Percentiles rank a stretch among this genome's conserved stretches.
These are phyloP conservation scores for Chrysoporthe austroafricana DNA, from an alignment of 2,329 filamentous ascomycete genomes.

Conservation along the genomic window DNA sequence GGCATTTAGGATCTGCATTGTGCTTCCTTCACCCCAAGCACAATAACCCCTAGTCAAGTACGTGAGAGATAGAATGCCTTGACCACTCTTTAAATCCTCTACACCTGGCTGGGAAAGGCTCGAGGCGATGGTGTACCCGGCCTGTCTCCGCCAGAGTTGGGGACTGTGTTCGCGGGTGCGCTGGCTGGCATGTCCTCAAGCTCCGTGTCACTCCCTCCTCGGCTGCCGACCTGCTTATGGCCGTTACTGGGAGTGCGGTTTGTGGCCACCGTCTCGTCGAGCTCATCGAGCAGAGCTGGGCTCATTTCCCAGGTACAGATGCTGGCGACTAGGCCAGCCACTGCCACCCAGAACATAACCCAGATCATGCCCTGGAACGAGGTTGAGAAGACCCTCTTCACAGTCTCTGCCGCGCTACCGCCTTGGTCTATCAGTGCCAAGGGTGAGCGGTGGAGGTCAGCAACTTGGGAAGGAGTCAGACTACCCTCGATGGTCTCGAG, in stretches of 20 bases:
- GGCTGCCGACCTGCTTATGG: slow-evolving; percentile 23
- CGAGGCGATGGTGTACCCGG: slow-evolving; percentile 13
- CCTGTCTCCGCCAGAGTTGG: not conserved
- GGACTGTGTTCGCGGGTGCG: slow-evolving; percentile 4
- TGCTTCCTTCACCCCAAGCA: not conserved
- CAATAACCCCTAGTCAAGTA: not conserved
- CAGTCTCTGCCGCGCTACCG: slow-evolving; percentile 37
- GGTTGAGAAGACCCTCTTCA: slow-evolving; percentile 48
- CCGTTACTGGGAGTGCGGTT: slow-evolving; percentile 15
- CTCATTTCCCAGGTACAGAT: slow-evolving; percentile 49
- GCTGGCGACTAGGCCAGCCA: slow-evolving; percentile 48
- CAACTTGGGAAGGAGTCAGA: slow-evolving; percentile 44
- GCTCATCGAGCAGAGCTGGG: slow-evolving; percentile 36
- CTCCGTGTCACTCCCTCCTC: slow-evolving; percentile 35
- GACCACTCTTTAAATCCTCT: not conserved
- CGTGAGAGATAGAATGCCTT: not conserved
- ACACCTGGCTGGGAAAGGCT: not conserved
- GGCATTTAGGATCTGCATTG: too few species aligned
- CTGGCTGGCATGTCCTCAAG: slow-evolving; percentile 34
- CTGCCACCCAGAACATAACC: slow-evolving; percentile 50
- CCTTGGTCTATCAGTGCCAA: slow-evolving; percentile 43
- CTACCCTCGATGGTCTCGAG: slow-evolving; percentile 36
- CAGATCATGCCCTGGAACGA: slow-evolving; percentile 52
- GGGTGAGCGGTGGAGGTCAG: slow-evolving; percentile 49
- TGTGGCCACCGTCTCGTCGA: slow-evolving; percentile 34